These are phyloP conservation scores for Cryptococcus maquisensis DNA, from an alignment of 1,284 basidiomycete genomes.

Conservation along the genomic window DNA sequence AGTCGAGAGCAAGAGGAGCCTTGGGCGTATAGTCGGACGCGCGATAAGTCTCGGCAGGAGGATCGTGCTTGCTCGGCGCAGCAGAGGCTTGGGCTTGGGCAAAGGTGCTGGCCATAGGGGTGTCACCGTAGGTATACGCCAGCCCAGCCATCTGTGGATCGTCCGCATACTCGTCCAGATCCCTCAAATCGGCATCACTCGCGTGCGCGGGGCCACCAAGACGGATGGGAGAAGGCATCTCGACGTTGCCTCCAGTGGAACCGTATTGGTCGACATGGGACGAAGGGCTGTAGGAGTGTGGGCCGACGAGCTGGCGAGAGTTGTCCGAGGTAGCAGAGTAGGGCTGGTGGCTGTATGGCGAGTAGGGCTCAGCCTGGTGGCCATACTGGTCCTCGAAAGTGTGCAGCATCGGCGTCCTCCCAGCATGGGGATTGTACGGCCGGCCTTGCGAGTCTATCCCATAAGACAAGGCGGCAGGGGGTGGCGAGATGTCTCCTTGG, in stretches of 20 bases:
- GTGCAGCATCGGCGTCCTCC: conserved; percentile 24
- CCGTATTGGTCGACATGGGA: neutral
- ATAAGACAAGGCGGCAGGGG: conserved; percentile 8
- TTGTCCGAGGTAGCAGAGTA: conserved; percentile 1
- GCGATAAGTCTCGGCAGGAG: neutral
- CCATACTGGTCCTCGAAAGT: conserved; percentile 14
- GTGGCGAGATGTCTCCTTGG: neutral
- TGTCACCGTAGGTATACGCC: neutral
- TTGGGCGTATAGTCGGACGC: conserved; percentile 3
- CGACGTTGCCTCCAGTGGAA: neutral
- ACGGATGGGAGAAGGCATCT: conserved; percentile 26
- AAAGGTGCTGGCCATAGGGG: neutral
- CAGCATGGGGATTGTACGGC: conserved; percentile 27
- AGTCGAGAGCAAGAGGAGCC: neutral
- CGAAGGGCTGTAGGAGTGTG: conserved; percentile 12
- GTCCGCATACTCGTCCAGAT: conserved; percentile 22
- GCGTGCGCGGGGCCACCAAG: conserved; percentile 40
- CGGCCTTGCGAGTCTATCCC: conserved; percentile 32
- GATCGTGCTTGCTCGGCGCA: neutral
- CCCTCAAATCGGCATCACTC: neutral
- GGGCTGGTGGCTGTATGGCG: conserved; percentile 1
- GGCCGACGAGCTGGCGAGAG: conserved; percentile 36
- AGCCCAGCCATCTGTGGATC: conserved; percentile 12
- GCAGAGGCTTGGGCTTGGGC: neutral
- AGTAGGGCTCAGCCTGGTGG: conserved; percentile 8